These are phyloP conservation scores for Aristolochia fimbriata DNA, from an alignment of 164 flowering plant species.

Conservation along the genomic window DNA sequence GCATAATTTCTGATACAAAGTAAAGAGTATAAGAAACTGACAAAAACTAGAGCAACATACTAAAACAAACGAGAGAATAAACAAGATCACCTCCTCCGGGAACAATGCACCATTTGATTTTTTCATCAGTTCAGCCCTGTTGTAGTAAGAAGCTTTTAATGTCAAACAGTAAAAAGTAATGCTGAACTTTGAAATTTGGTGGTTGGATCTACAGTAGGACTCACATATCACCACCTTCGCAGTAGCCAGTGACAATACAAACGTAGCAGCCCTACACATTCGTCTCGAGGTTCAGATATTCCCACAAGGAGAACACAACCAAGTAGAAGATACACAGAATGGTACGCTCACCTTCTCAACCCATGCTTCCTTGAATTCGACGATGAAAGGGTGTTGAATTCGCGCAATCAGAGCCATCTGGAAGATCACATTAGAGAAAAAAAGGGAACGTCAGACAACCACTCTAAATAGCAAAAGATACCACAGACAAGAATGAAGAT, in stretches of 20 bases:
- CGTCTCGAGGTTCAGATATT: constrained; percentile 6
- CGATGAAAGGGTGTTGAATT: constrained; percentile 86
- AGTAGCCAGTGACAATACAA: constrained; percentile 97
- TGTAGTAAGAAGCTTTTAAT: not conserved
- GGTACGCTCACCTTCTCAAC: constrained; percentile 72
- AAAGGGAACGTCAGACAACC: not conserved
- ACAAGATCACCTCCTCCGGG: constrained; percentile 75
- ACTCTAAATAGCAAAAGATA: no score
- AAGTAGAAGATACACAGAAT: not conserved
- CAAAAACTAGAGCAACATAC: not conserved
- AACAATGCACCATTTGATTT: constrained; percentile 70
- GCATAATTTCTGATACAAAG: constrained; percentile 66
- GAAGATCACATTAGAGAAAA: constrained; percentile 1
- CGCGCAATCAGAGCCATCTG: constrained; percentile 98
- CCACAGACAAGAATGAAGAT: no score
- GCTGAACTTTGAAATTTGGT: not conserved
- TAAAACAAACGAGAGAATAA: not conserved
- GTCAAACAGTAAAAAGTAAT: not conserved
- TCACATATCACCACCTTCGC: constrained; percentile 99
- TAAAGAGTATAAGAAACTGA: constrained; percentile 5
- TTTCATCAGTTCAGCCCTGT: constrained; percentile 95
- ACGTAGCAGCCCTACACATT: constrained; percentile 89
- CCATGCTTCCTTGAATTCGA: constrained; percentile 98
- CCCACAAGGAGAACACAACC: not conserved
- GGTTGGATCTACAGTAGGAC: constrained; percentile 17